A percentile compares a stretch with the other conserved stretches of the same genome.
phyloP scores from a whole-genome alignment of 75 land plant species.

The Selaginella moellendorffii region DNA sequence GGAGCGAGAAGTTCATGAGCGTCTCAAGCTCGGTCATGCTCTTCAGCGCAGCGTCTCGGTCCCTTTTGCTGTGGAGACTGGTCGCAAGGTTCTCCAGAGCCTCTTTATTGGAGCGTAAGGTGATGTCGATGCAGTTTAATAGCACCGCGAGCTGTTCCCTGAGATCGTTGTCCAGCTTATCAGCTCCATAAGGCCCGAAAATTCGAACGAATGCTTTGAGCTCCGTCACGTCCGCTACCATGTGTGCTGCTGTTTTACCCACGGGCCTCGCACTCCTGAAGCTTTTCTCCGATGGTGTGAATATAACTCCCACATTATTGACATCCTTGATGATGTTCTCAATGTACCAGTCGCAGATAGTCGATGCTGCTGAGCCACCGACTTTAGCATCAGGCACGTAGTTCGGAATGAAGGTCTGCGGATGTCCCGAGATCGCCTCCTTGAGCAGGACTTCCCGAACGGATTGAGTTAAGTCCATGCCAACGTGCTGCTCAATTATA shows the following conservation, averaged over 20 bases:
- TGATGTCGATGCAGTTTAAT: slow-evolving; percentile 63
- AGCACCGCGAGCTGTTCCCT: slow-evolving; percentile 62
- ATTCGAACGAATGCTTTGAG: slow-evolving; percentile 75
- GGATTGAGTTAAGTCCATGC: slow-evolving; percentile 89
- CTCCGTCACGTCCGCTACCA: slow-evolving; percentile 55
- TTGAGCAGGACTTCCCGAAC: slow-evolving; percentile 59
- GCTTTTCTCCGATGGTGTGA: slow-evolving; percentile 57
- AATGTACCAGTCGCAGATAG: slow-evolving; percentile 79
- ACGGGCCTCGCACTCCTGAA: slow-evolving; percentile 64
- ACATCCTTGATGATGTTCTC: slow-evolving; percentile 87
- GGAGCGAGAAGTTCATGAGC: slow-evolving; percentile 49
- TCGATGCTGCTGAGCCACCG: slow-evolving; percentile 57
- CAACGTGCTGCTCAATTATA: slow-evolving; percentile 90
- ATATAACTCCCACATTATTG: slow-evolving; percentile 54
- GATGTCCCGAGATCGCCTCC: slow-evolving; percentile 37
- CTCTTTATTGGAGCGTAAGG: slow-evolving; percentile 75
- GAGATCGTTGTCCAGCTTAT: slow-evolving; percentile 56
- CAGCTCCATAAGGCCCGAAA: slow-evolving; percentile 94
- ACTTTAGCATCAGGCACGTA: slow-evolving; percentile 45
- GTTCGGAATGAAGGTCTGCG: background rate
- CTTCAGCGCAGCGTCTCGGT: slow-evolving; percentile 45
- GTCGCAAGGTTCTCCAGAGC: slow-evolving; percentile 58
- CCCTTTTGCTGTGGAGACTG: slow-evolving; percentile 38
- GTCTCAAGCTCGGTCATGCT: slow-evolving; percentile 76
- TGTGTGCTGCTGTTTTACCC: slow-evolving; percentile 59